These are phyloP conservation scores for Nitzschia sp. DNA, from an alignment of 108 stramenopile species.

Conservation along the genomic window DNA sequence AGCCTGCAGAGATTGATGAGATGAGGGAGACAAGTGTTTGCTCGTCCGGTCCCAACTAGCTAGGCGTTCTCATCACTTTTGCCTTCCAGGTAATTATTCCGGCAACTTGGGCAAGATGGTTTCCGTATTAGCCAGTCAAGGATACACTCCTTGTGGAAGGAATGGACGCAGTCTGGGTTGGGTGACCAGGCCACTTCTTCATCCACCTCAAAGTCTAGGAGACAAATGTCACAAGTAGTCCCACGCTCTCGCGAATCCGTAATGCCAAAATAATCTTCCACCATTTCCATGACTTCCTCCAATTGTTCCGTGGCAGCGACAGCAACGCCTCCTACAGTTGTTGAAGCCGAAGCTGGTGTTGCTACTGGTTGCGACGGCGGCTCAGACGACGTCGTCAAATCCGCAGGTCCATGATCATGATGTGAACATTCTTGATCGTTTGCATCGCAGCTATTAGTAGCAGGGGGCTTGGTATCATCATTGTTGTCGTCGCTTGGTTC, in stretches of 20 bases:
- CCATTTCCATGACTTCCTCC: neutral
- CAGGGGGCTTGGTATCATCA: too few relatives aligned
- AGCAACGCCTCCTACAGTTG: neutral
- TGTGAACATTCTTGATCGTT: neutral
- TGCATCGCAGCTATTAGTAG: too few relatives aligned
- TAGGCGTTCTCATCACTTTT: neutral
- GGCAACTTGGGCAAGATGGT: constrained; percentile 53
- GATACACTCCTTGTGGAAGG: constrained; percentile 60
- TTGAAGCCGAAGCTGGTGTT: neutral
- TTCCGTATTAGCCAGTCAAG: constrained; percentile 53
- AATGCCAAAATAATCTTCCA: constrained; percentile 14
- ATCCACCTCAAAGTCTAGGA: constrained; percentile 48
- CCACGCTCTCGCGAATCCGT: constrained; percentile 22
- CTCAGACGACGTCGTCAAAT: neutral
- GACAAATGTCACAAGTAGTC: constrained; percentile 55
- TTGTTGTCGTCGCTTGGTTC: neutral
- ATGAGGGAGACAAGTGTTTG: too few relatives aligned
- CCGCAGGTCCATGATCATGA: neutral
- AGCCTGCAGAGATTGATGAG: too few relatives aligned
- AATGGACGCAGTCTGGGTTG: constrained; percentile 42
- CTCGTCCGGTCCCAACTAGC: too few relatives aligned
- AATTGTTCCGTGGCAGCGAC: neutral
- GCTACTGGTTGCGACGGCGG: too few relatives aligned
- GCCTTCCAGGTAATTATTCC: constrained; percentile 37
- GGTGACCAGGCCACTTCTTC: constrained; percentile 51